Base-by-base conservation (phyloP, 768 basidiomycete genomes). In the Kwoniella sp. region DNA sequence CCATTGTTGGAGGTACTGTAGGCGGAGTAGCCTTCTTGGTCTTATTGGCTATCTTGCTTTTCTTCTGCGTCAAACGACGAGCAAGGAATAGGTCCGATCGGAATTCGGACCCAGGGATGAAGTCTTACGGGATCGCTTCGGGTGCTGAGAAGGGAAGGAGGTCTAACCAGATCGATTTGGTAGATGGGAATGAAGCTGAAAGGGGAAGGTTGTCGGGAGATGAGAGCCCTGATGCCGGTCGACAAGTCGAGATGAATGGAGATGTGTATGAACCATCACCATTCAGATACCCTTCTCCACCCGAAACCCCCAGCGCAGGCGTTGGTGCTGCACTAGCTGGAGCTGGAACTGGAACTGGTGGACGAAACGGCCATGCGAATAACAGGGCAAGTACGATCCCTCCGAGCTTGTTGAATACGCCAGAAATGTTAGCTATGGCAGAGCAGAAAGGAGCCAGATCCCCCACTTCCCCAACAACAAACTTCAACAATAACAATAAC, bases 11-110 rank as follows among this genome's bases (percentile, higher is more conserved):
- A 0, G 77, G 80, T 1, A 70, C 69, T 0, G 69, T 82, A 2
- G 82, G 81, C 2, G 71, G 80, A 19, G 71, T 81, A 21, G 76
- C 73, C 5, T 76, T 73, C 27, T 65, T 81, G 13, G 54, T 79
- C 36, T 64, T 81, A 17, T 72, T 82, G 26, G 71, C 60, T 7
- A n/a, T 81, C 3, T 64, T 81, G 22, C 63, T 73, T 4, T 74
- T 77, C 64, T 78, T 68, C 69, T 79, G 78, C 63, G 24, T 68
- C 7, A 61, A 79, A 25, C 68, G 74, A 25, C 55, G 68, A 26
- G 61, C 57, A 25, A 56, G 69, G 22, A 47, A 69, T 5, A 63
- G 58, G 30, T 69, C 56, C 10, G n/a, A 17, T 27, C 37, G 62
- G 58, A 25, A 65, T 44, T 30, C 50, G 29, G 52, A 47, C 13